Percentiles rank a stretch among this genome's conserved stretches.
These are phyloP conservation scores for Shiraia sp. DNA, from an alignment of 2,329 filamentous ascomycete genomes.

Conservation along the genomic window DNA sequence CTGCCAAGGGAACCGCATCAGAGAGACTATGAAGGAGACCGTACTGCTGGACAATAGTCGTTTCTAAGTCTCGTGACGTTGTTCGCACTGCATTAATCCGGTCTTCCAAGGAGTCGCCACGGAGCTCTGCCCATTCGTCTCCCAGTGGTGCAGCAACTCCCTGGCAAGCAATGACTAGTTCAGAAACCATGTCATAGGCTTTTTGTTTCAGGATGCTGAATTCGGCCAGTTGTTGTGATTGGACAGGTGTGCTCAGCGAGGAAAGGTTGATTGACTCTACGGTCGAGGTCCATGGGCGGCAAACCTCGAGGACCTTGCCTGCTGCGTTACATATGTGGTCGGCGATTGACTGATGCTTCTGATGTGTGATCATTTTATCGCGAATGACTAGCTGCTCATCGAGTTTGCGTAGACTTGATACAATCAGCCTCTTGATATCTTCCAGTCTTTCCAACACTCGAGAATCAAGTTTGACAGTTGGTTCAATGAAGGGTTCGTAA, in stretches of 20 bases:
- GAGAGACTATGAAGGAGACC: slow-evolving; percentile 86
- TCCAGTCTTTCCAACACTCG: slow-evolving; percentile 81
- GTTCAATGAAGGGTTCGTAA: slow-evolving; percentile 72
- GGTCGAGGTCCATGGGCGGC: slow-evolving; percentile 85
- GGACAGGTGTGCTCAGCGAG: slow-evolving; percentile 74
- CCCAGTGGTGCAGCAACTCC: slow-evolving; percentile 87
- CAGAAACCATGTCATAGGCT: slow-evolving; percentile 89
- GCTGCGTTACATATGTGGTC: slow-evolving; percentile 81
- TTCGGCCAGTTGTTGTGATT: slow-evolving; percentile 83
- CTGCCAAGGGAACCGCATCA: slow-evolving; percentile 67
- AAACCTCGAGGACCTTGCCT: slow-evolving; percentile 81
- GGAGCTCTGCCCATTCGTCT: slow-evolving; percentile 94
- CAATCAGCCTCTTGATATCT: slow-evolving; percentile 80
- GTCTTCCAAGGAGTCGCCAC: slow-evolving; percentile 85
- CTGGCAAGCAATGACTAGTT: slow-evolving; percentile 85
- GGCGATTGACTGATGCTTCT: slow-evolving; percentile 77
- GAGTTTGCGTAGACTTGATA: slow-evolving; percentile 82
- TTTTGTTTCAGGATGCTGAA: slow-evolving; percentile 91
- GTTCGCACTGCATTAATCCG: slow-evolving; percentile 78
- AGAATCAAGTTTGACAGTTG: slow-evolving; percentile 73
- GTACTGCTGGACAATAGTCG: slow-evolving; percentile 82
- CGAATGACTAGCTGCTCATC: slow-evolving; percentile 79
- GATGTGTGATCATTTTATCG: slow-evolving; percentile 80
- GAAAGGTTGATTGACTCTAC: slow-evolving; percentile 92
- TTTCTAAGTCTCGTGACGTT: slow-evolving; percentile 79